Conservation (phyloP, 345 rosid species). For the Syzygium aqueum region DNA sequence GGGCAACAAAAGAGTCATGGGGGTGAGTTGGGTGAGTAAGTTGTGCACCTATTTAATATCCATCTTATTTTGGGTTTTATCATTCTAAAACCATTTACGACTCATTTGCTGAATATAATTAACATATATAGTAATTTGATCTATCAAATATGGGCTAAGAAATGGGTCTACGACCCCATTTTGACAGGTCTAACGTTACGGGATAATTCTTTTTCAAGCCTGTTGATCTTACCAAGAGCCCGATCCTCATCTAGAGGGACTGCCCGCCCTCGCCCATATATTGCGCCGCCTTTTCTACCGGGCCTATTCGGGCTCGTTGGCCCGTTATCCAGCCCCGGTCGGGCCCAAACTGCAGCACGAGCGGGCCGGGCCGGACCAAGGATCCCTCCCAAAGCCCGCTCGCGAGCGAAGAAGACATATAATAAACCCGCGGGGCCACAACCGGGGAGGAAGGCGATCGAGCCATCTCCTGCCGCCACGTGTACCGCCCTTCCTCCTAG, state of each 20-base stretch:
- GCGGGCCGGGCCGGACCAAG: neutral
- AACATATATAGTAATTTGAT: too few relatives aligned
- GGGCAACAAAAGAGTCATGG: too few relatives aligned
- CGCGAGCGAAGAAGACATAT: neutral
- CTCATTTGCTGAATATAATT: too few relatives aligned
- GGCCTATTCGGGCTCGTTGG: neutral
- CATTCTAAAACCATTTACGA: too few relatives aligned
- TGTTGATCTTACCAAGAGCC: neutral
- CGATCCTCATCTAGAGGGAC: neutral
- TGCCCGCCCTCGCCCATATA: neutral
- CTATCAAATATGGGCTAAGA: too few relatives aligned
- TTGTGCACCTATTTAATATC: too few relatives aligned
- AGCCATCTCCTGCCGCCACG: neutral
- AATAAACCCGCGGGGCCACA: neutral
- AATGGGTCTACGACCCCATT: too few relatives aligned
- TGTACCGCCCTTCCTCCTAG: neutral
- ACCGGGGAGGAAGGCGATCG: neutral
- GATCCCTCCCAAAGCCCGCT: neutral
- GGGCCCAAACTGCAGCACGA: neutral
- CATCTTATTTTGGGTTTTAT: too few relatives aligned
- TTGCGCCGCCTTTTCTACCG: neutral
- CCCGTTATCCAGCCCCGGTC: neutral
- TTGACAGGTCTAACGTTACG: too few relatives aligned
- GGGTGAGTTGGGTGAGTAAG: too few relatives aligned
- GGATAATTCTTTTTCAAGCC: neutral